Conservation (phyloP, 768 basidiomycete genomes). For the Suillus spraguei region DNA sequence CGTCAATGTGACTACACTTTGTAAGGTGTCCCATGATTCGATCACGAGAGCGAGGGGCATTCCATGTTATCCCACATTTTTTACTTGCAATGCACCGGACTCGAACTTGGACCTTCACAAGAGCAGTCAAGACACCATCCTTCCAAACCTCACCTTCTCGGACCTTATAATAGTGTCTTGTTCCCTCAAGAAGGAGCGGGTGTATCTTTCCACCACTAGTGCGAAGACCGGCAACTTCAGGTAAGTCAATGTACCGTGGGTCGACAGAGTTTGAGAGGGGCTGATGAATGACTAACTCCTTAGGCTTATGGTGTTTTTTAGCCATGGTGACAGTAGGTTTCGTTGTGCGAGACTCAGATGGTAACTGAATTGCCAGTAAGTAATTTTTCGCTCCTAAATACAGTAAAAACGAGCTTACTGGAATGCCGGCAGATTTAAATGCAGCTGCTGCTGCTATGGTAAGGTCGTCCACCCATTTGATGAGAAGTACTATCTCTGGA, state of each 20-base stretch:
- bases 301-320: too few species aligned
- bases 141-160: neutral
- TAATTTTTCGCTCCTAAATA: too few species aligned
- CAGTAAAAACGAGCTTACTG: slow-evolving; percentile 12
- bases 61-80: slow-evolving; percentile 11
- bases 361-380: too few species aligned
- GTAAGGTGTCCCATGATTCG: slow-evolving; percentile 8
- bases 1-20: slow-evolving; percentile 10
- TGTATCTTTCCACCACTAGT: too few species aligned
- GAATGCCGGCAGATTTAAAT: slow-evolving; percentile 8
- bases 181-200: too few species aligned
- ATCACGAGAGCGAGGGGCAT: neutral
- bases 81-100: slow-evolving; percentile 8
- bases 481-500: slow-evolving; percentile 12
- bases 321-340: too few species aligned
- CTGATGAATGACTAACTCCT: too few species aligned
- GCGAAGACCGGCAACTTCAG: too few species aligned
- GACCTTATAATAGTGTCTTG: neutral
- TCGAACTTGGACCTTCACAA: neutral
- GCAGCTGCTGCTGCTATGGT: slow-evolving; percentile 10
- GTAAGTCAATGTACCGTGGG: too few species aligned
- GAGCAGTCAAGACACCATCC: neutral
- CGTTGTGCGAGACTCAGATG: too few species aligned
- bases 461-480: slow-evolving; percentile 24
- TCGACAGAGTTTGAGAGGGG: too few species aligned